These are phyloP conservation scores for Porogramme epimiltina DNA, from an alignment of 1,284 basidiomycete species.

Conservation along the genomic window DNA sequence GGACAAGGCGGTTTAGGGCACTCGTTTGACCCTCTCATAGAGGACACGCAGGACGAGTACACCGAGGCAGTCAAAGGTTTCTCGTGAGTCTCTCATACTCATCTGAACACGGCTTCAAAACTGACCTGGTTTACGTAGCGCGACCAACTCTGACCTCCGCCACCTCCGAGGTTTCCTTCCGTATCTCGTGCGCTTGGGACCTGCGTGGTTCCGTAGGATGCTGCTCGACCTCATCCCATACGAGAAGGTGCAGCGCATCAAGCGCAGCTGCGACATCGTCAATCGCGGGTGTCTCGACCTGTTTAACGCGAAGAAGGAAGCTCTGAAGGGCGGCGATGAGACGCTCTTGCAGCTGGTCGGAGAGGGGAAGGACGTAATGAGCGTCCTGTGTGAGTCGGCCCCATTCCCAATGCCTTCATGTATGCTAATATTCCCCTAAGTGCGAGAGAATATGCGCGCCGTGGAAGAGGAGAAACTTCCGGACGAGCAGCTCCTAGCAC, in stretches of 20 bases:
- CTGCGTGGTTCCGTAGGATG: background rate
- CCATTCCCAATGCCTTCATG: background rate
- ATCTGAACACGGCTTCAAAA: background rate
- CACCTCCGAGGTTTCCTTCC: background rate
- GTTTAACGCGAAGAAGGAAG: slow-evolving; percentile 34
- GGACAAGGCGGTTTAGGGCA: slow-evolving; percentile 38
- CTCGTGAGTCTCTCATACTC: slow-evolving; percentile 5
- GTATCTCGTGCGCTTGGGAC: background rate
- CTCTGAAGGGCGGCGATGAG: slow-evolving; percentile 21
- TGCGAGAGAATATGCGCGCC: slow-evolving; percentile 27
- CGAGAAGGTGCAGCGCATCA: background rate
- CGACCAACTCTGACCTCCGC: background rate
- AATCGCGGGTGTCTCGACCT: background rate
- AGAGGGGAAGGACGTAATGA: slow-evolving; percentile 46
- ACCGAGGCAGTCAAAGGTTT: slow-evolving; percentile 19
- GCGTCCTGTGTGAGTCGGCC: slow-evolving; percentile 34
- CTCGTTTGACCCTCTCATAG: slow-evolving; percentile 34
- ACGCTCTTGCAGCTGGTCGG: slow-evolving; percentile 29
- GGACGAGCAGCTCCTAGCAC: slow-evolving; percentile 17
- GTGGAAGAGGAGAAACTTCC: slow-evolving; percentile 10
- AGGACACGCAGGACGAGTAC: slow-evolving; percentile 26
- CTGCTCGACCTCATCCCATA: slow-evolving; percentile 1
- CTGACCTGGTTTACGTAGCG: background rate
- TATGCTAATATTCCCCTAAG: background rate
- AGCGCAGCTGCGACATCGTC: slow-evolving; percentile 31